Evolutionary conservation across 108 stramenopile genomes (phyloP), one percentile per base, ranked within the genome.

Genomic region (Craspedostauros australis): DNA sequence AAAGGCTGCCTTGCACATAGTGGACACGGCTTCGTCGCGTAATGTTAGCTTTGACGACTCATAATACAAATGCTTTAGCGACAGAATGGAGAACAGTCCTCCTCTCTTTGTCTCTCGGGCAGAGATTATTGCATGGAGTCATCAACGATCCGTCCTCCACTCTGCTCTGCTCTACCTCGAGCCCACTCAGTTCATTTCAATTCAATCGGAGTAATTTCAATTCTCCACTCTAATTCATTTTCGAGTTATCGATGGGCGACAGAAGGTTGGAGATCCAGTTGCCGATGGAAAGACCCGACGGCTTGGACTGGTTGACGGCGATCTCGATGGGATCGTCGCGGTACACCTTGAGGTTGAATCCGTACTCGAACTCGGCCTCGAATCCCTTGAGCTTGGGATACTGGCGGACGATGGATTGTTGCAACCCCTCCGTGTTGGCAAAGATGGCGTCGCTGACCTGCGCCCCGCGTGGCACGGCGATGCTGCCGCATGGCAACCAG

Each of bases 301-400:
- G 11, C 16, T 40, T 60, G 4, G 53, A 32, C 21, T 25, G 52
- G 62, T 86, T 86, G 16, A 52, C 49, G 15, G 91, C 91, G 23
- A 88, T 82, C 57, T 92, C 80, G 3, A 92, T 58, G 2, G 84
- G 84, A 76, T 92, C 91, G 64, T 92, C 91, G 12, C 82, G 86
- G 55, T 83, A 92, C 26, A 92, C 70, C 53, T 88, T 92, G 33
- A 92, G 54, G 40, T 92, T 92, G 66, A 66, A 92, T 14, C 91
- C 91, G 54, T 83, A 92, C 61, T 92, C 91, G 47, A 92, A 84
- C 67, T 87, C 83, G 25, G 31, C 57, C 39, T 88, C 86, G 37
- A 50, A 71, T 23, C 86, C 91, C 41, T 66, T 59, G 39, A 92
- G 55, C 39, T 73, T 75, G 3, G 84, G 79, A 52, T 80, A 92